Conservation (phyloP, 1,284 basidiomycete species). For the Amylostereum areolatum region DNA sequence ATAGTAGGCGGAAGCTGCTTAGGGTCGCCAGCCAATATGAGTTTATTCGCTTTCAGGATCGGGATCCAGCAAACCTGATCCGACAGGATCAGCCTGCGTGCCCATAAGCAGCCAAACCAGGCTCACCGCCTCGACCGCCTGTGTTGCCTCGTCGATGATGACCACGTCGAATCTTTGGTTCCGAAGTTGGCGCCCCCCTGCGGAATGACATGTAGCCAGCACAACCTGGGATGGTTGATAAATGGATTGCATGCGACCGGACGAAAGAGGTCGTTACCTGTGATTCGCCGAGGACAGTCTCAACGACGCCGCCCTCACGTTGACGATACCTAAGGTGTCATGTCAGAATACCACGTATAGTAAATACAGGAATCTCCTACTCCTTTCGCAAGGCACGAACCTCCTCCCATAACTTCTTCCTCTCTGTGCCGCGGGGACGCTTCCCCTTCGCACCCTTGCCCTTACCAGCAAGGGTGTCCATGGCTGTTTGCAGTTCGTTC, state of each 20-base stretch:
- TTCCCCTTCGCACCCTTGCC: conserved; percentile 75
- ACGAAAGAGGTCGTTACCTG: conserved; percentile 38
- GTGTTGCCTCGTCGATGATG: conserved; percentile 95
- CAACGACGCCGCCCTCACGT: conserved; percentile 80
- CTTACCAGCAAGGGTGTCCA: conserved; percentile 67
- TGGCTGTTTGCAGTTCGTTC: conserved; percentile 67
- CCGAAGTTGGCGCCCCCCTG: conserved; percentile 75
- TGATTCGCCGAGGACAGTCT: conserved; percentile 71
- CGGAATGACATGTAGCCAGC: conserved; percentile 88
- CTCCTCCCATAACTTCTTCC: conserved; percentile 89
- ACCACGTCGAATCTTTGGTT: conserved; percentile 83
- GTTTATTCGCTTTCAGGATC: conserved; percentile 82
- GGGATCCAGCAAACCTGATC: conserved; percentile 92
- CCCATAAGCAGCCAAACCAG: neutral
- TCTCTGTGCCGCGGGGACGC: conserved; percentile 64
- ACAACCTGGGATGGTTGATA: conserved; percentile 52
- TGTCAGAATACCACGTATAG: conserved; percentile 1
- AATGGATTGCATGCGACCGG: neutral
- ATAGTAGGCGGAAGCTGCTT: conserved; percentile 93
- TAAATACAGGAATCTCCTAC: conserved; percentile 35
- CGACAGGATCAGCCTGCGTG: conserved; percentile 5
- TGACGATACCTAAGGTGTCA: conserved; percentile 64
- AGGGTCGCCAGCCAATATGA: conserved; percentile 88
- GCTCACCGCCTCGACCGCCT: conserved; percentile 87
- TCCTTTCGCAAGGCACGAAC: conserved; percentile 88